Evolutionary conservation across 305 asterid genomes (phyloP), one percentile per base, ranked within the genome.

Genomic region (Lippia alba): DNA sequence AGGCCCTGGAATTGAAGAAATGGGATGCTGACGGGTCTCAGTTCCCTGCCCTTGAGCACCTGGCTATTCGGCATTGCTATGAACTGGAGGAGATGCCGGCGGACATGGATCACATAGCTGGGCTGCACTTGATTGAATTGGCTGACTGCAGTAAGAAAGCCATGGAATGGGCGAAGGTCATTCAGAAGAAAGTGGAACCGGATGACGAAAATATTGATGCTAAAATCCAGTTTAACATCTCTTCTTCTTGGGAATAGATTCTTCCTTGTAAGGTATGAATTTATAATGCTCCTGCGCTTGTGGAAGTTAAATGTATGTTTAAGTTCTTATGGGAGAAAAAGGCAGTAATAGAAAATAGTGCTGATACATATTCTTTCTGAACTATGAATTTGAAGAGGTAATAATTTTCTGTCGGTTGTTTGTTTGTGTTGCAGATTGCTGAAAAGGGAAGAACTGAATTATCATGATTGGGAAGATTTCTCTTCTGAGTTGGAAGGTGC

Each of bases 191-290:
- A 5, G 74, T 53, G 39, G 6, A 1, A 1, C 14, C 49, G 20
- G 8, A 3, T 34, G 64, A 70, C 33, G 8, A 3, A 34, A 67
- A 70, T 12, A 50, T 16, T 36, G 30, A 4, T 18, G 46, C 75
- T 45, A 24, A 4, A 24, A 51, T 78, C 12, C 63, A 72, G 66
- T 77, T 76, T 59, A 79, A 54, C 4, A 61, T 62, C 15, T 72
- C 72, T 64, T 56, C 74, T 72, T 76, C 84, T 10, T 76, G 77
- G 75, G 76, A 68, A 72, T 79, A 46, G 66, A 41, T 6, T 19
- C 65, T 56, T 7, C 14, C 20, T 10, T 1, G 18, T 1, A 44
- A 6, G 54, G 33, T 58, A 58, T 6, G 53, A 5, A 5, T 36
- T 61, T 8, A 3, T 12, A 17, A 2, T 53, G 55, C 19, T 49